Conservation (phyloP, 2,329 filamentous ascomycete species). For the Alternaria novae-zelandiae region DNA sequence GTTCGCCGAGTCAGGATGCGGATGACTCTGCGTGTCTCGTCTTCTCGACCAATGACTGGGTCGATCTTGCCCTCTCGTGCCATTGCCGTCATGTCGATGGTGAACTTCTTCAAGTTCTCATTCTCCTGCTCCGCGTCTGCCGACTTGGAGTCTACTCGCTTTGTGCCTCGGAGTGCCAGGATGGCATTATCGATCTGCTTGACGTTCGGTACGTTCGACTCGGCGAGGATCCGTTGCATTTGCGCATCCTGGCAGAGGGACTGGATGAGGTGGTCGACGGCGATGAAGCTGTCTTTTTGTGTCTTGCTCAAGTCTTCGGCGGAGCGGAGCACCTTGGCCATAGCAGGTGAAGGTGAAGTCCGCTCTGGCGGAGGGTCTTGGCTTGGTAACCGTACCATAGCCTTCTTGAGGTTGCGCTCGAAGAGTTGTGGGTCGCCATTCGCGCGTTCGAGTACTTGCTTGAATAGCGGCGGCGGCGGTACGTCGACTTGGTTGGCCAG, state of each 20-base stretch:
- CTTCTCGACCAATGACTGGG: constrained; percentile 94
- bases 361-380: constrained; percentile 94
- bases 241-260: constrained; percentile 79
- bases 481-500: constrained; percentile 70
- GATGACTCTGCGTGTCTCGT: constrained; percentile 91
- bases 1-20: constrained; percentile 91
- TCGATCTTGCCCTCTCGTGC: constrained; percentile 97
- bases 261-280: constrained; percentile 91
- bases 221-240: constrained; percentile 76
- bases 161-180: constrained; percentile 87
- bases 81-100: constrained; percentile 97
- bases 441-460: constrained; percentile 91
- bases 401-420: constrained; percentile 89
- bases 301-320: constrained; percentile 92
- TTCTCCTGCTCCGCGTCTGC: constrained; percentile 92
- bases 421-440: constrained; percentile 91
- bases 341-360: constrained; percentile 79
- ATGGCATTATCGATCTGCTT: constrained; percentile 93
- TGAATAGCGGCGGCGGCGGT: constrained; percentile 77
- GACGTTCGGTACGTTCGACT: constrained; percentile 88
- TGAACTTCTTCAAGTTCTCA: constrained; percentile 97
- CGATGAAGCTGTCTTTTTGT: constrained; percentile 96
- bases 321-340: constrained; percentile 81
- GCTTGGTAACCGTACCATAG: constrained; percentile 85
- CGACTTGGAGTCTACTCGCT: constrained; percentile 92